Conservation (phyloP, 768 basidiomycete species). For the Boletellus emodensis region DNA sequence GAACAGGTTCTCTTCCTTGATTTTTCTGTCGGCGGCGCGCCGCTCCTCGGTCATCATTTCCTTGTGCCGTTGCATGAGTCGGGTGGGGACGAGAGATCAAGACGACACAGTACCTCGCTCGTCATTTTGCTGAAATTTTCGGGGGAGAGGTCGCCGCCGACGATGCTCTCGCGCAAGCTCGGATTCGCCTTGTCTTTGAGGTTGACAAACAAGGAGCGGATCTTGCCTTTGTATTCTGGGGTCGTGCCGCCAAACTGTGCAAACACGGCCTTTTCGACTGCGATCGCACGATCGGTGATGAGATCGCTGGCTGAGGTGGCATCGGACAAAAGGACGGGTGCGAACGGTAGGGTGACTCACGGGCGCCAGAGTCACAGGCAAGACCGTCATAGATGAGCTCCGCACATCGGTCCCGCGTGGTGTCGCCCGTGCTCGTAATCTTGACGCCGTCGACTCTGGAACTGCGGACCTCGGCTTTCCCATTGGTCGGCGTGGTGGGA, state of each 20-base stretch:
- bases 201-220: constrained; percentile 87
- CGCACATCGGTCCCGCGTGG: constrained; percentile 80
- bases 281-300: constrained; percentile 61
- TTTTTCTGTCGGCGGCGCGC: constrained; percentile 76
- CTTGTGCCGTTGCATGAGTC: constrained; percentile 35
- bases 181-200: constrained; percentile 96
- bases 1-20: constrained; percentile 83
- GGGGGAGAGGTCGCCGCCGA: constrained; percentile 72
- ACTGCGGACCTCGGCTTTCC: constrained; percentile 43
- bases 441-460: constrained; percentile 71
- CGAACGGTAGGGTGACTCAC: constrained; percentile 47
- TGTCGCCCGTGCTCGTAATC: constrained; percentile 55
- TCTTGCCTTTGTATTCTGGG: constrained; percentile 65
- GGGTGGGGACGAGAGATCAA: not conserved
- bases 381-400: constrained; percentile 92
- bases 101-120: constrained; percentile 51
- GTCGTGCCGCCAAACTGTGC: constrained; percentile 42
- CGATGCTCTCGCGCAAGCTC: constrained; percentile 75
- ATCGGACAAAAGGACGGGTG: constrained; percentile 5
- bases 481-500: constrained; percentile 27
- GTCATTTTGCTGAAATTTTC: constrained; percentile 75
- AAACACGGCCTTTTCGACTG: constrained; percentile 66
- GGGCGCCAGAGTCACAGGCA: constrained; percentile 78
- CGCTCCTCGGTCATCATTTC: constrained; percentile 96
- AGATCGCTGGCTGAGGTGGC: constrained; percentile 55